Evolutionary conservation across 305 asterid genomes (phyloP).

Genomic region (Ilex paraguariensis): DNA sequence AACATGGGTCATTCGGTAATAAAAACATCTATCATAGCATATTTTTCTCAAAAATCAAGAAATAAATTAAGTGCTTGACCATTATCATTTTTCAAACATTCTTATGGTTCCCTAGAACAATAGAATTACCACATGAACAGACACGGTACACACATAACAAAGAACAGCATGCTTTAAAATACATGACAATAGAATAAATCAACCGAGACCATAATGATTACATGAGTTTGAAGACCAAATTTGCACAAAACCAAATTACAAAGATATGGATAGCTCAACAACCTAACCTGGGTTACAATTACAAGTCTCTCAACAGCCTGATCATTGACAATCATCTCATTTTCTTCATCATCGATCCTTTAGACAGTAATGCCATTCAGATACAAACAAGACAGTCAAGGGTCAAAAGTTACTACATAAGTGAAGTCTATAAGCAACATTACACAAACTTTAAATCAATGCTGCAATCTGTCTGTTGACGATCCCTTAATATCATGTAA

Average conservation of each 20-base stretch:
- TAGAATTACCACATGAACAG: no score
- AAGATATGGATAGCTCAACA: neutral
- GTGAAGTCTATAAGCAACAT: conserved; percentile 4
- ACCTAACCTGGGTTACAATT: conserved; percentile 81
- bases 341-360: conserved; percentile 72
- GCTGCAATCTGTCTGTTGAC: no score
- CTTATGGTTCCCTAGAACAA: no score
- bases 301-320: conserved; percentile 77
- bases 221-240: neutral
- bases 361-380: conserved; percentile 17
- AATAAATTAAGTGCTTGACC: no score
- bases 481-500: no score
- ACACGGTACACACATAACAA: no score
- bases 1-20: no score
- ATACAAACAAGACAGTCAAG: conserved; percentile 10
- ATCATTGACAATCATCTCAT: conserved; percentile 51
- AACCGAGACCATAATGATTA: neutral
- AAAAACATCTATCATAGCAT: no score
- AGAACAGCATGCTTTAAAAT: neutral
- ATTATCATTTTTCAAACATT: no score
- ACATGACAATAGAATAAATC: neutral
- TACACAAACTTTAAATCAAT: no score
- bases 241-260: neutral
- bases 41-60: no score
- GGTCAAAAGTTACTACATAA: neutral